Base-by-base conservation (phyloP, 192 early-diverging fungal species). In the Coemansia sp. region DNA sequence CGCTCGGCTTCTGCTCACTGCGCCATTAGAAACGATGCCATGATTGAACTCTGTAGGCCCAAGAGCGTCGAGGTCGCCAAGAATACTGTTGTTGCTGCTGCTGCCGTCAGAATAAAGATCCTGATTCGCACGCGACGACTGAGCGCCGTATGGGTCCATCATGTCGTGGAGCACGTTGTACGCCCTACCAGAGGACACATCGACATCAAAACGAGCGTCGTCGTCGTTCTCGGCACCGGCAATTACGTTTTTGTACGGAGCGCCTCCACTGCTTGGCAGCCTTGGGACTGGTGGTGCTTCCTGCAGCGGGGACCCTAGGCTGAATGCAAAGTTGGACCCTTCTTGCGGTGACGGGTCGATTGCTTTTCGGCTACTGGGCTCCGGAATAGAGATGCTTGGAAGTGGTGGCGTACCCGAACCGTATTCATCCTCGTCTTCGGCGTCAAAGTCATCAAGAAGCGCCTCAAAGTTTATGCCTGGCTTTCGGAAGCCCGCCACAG, bases 391-490 rank as follows among this genome's bases (percentile, higher is more conserved):
- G 31, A 57, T 34, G 6, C n/a, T 15, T 12, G 29, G 55, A 7
- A 57, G 21, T 18, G 43, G 42, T 1, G 16, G 43, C 1, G 42
- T 31, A 39, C 9, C 28, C 18, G 30, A 7, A n/a, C 25, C 18
- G 29, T 53, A 39, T 20, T 46, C 53, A 25, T 72, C 66, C 33
- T 63, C 64, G 46, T 60, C 72, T 2, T 18, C 55, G 2, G 31
- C 45, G n/a, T 29, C 61, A 34, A 79, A 59, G 21, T 79, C 77
- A 16, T 74, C 77, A 21, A 79, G 68, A 12, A 79, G 65, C 16
- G 67, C 71, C 16, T 74, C 77, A 70, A 79, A 70, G 64, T 79
- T 74, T 59, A 79, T 79, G 2, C 77, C 77, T 20, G 77, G 77
- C 64, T 79, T 79, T 55, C 45, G 61, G 35, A 74, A 79, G 1